Base-by-base conservation (phyloP, 176 grass and related monocot genomes). In the Ananas comosus region DNA sequence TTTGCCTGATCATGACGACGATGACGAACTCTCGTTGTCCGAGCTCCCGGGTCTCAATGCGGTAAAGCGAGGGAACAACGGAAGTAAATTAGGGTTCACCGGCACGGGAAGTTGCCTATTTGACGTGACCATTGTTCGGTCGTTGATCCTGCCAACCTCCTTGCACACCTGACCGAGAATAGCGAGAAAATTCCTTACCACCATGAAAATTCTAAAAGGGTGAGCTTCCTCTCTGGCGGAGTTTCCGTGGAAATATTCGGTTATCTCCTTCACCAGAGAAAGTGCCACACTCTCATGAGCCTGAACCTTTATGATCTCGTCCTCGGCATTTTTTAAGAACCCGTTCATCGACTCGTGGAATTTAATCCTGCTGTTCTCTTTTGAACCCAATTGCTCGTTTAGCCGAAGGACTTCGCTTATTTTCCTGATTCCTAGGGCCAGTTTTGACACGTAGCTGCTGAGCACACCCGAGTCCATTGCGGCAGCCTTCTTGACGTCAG, bases 161-260 rank as follows among this genome's bases (percentile, higher is more conserved):
- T 87, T 97, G 84, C 93, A 97, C 19, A 90, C 90, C 42, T 81
- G 87, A 74, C 87, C 86, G 2, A 97, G 85, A 21, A 81, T 50
- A 1, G 71, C 27, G 10, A 92, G 86, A 76, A 97, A 97, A 74
- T 97, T 89, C 0, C 93, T 77, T 12, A 97, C 84, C 52, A 97
- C 93, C 77, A 79, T 82, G 79, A 97, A 97, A 68, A 92, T 81
- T 71, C 93, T 97, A 67, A 92, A 75, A 11, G 86, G 88, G 50
- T 92, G 89, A 25, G 76, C 88, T 79, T 87, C 88, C 77, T 97
- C 93, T 64, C 75, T 90, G 0, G 65, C 81, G 0, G 77, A 92
- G 73, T 97, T 74, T 0, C 93, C 93, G 5, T 97, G 93, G 78
- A 97, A 97, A 73, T 85, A 97, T 74, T 97, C 93, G 0, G 93